Conservation (phyloP, 345 rosid genomes). For the Populus simonii region DNA sequence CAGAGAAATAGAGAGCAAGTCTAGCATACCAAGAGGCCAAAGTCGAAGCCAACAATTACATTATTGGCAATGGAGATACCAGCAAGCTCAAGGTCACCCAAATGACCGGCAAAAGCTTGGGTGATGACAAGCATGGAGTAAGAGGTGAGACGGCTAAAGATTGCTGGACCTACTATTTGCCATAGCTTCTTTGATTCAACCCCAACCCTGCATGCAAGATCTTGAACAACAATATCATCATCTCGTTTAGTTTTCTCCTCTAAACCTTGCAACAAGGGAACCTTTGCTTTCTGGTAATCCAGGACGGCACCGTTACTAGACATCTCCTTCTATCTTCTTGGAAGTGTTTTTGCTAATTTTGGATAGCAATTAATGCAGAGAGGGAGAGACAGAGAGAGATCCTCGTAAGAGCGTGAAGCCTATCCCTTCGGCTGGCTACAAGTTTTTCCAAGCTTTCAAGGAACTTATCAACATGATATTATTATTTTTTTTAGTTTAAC, state of each 20-base stretch:
- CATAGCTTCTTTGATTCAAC: conserved; percentile 82
- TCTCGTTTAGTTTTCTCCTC: not conserved
- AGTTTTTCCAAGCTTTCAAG: too few species aligned
- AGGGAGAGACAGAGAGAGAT: too few species aligned
- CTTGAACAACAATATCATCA: not conserved
- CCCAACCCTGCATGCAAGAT: conserved; percentile 34
- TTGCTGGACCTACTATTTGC: conserved; percentile 83
- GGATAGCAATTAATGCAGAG: too few species aligned
- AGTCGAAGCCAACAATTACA: conserved; percentile 70
- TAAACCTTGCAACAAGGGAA: conserved; percentile 4
- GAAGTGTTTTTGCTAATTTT: too few species aligned
- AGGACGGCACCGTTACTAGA: not conserved
- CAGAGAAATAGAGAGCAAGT: not conserved
- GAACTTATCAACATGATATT: too few species aligned
- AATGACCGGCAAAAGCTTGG: conserved; percentile 93
- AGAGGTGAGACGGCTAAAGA: conserved; percentile 67
- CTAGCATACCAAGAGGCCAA: conserved; percentile 70
- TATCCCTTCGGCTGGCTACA: too few species aligned
- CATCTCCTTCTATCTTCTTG: not conserved
- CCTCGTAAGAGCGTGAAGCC: too few species aligned
- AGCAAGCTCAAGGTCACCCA: conserved; percentile 91
- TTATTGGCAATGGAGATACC: conserved; percentile 74
- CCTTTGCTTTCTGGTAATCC: not conserved
- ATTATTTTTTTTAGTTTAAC: too few species aligned
- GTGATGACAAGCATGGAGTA: conserved; percentile 84